phyloP scores from a whole-genome alignment of 2,329 filamentous ascomycete species.

The Colletotrichum lini region DNA sequence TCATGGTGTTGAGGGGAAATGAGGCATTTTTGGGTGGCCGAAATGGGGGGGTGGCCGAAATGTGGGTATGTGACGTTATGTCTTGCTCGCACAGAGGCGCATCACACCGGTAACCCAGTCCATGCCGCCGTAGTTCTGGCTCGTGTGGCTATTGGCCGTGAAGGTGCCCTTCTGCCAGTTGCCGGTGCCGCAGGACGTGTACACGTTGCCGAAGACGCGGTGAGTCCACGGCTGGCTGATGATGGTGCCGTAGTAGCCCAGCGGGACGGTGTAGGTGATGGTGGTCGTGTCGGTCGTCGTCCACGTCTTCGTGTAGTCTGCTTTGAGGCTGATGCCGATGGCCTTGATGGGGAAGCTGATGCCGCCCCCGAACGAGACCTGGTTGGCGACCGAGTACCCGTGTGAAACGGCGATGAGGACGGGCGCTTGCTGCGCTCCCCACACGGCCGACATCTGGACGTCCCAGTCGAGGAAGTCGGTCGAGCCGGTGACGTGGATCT shows the following conservation, averaged over 20 bases:
- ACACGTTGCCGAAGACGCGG: not conserved
- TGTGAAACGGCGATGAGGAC: conserved; percentile 3
- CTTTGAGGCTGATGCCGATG: not conserved
- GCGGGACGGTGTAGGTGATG: conserved; percentile 6
- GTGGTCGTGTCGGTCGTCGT: conserved; percentile 6
- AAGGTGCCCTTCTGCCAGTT: not conserved
- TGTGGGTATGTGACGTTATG: no score
- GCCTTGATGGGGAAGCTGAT: not conserved
- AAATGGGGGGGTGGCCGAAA: no score
- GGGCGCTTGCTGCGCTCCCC: conserved; percentile 5
- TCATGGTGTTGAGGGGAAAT: no score
- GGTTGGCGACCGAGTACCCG: conserved; percentile 1
- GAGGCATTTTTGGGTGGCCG: no score
- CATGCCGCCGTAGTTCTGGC: conserved; percentile 1
- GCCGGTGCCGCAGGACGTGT: not conserved
- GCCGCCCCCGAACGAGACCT: not conserved
- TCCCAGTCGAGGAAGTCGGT: conserved; percentile 19
- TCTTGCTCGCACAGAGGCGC: conserved; percentile 1
- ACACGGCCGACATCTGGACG: conserved; percentile 10
- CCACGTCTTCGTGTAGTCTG: conserved; percentile 1
- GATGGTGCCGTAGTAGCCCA: not conserved
- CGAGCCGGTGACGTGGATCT: not conserved
- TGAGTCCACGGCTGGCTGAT: not conserved
- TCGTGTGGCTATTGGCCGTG: conserved; percentile 5
- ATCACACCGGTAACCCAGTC: conserved; percentile 11